phyloP scores from a whole-genome alignment of 139 green algal species.

The Volvox africanus region DNA sequence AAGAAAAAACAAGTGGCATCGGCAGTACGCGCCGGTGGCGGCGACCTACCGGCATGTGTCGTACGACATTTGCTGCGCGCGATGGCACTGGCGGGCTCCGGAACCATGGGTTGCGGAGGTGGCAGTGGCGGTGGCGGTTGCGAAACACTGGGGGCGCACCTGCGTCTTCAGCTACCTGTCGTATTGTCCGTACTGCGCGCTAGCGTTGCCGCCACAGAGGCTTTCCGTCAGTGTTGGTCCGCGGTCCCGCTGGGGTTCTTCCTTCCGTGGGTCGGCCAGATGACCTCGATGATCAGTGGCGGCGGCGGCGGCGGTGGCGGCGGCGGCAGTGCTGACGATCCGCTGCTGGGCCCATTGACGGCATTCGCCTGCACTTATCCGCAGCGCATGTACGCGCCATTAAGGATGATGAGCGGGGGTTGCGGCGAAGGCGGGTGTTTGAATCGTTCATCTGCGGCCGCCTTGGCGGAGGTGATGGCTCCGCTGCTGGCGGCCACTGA shows the following conservation, averaged over 20 bases:
- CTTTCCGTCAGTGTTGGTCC: constrained; percentile 15
- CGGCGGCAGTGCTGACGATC: background rate
- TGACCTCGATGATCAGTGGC: constrained; percentile 17
- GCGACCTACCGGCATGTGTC: background rate
- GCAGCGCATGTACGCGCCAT: constrained; percentile 19
- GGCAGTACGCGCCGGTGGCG: background rate
- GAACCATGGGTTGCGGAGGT: background rate
- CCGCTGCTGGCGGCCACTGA: constrained; percentile 28
- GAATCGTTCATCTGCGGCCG: background rate
- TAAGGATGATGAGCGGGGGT: background rate
- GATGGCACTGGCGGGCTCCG: constrained; percentile 32
- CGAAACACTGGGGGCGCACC: background rate
- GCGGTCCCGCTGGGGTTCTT: constrained; percentile 14
- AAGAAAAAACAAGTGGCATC: background rate
- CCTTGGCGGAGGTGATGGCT: background rate
- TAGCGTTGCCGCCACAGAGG: constrained; percentile 3
- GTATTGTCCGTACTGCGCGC: constrained; percentile 13
- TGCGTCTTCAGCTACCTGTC: constrained; percentile 18
- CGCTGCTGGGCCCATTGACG: constrained; percentile 15
- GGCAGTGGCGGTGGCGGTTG: background rate
- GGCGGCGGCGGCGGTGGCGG: background rate
- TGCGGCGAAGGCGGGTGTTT: background rate
- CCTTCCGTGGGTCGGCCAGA: constrained; percentile 42
- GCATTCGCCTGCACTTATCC: background rate
- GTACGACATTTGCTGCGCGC: constrained; percentile 41